phyloP scores from a whole-genome alignment of 805 yeast species.

The Wickerhamiella kurtzmanii region DNA sequence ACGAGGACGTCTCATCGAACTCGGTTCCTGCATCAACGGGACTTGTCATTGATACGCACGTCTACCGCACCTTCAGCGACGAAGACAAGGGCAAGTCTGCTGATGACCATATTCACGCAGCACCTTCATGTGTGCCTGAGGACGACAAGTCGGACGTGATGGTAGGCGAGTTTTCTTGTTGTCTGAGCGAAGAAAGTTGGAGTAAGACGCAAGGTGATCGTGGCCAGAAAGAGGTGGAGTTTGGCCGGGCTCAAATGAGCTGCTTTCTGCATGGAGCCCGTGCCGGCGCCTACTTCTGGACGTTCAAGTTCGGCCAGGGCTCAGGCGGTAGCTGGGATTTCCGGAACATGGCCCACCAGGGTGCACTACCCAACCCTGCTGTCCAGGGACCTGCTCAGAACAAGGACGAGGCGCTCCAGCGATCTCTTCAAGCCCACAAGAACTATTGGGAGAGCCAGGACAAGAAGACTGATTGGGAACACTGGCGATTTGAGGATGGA shows the following conservation, averaged over 20 bases:
- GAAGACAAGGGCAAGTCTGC: constrained; percentile 55
- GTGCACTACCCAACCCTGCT: constrained; percentile 9
- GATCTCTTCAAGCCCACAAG: constrained; percentile 35
- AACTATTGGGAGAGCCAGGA: constrained; percentile 56
- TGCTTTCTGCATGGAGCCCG: constrained; percentile 40
- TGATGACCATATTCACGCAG: constrained; percentile 38
- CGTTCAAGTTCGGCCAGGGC: constrained; percentile 72
- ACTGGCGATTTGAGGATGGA: constrained; percentile 71
- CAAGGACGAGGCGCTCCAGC: constrained; percentile 23
- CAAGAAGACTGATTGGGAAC: constrained; percentile 53
- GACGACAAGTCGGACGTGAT: constrained; percentile 44
- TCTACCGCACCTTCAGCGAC: constrained; percentile 75
- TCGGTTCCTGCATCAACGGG: constrained; percentile 32
- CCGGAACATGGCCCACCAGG: constrained; percentile 40
- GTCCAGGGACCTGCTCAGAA: constrained; percentile 21
- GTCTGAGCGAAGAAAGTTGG: constrained; percentile 70
- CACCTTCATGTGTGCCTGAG: constrained; percentile 12
- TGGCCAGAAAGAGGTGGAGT: constrained; percentile 42
- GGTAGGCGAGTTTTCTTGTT: constrained; percentile 88
- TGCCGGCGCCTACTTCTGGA: constrained; percentile 82
- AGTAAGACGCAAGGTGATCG: constrained; percentile 35
- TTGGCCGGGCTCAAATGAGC: constrained; percentile 43
- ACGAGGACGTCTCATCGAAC: constrained; percentile 24
- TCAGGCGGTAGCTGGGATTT: constrained; percentile 97
- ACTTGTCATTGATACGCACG: constrained; percentile 69